These are phyloP conservation scores for Pseudocercospora cruenta DNA, from an alignment of 2,329 filamentous ascomycete genomes.

Conservation along the genomic window DNA sequence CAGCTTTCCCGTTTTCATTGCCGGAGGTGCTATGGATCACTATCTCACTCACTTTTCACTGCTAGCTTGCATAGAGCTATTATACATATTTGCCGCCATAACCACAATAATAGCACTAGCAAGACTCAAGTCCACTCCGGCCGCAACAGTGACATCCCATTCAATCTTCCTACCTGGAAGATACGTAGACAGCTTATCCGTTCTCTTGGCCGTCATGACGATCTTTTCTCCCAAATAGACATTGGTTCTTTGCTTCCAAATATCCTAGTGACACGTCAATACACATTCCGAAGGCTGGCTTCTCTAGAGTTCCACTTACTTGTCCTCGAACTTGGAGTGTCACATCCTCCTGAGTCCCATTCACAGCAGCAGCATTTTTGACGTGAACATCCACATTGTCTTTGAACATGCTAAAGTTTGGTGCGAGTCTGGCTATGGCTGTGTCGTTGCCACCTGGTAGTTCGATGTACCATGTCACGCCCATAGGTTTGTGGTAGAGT, in stretches of 20 bases:
- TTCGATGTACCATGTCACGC: constrained; percentile 29
- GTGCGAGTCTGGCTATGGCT: constrained; percentile 24
- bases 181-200: constrained; percentile 25
- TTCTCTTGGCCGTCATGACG: constrained; percentile 27
- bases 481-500: constrained; percentile 25
- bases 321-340: constrained; percentile 1
- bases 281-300: not conserved
- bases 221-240: constrained; percentile 24
- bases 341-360: not conserved
- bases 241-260: constrained; percentile 7
- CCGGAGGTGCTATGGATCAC: not conserved
- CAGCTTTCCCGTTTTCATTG: not conserved
- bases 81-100: constrained; percentile 16
- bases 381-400: not conserved
- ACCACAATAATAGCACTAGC: constrained; percentile 18
- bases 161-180: constrained; percentile 22
- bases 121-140: constrained; percentile 31
- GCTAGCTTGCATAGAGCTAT: constrained; percentile 6
- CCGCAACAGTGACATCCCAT: constrained; percentile 28
- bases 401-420: constrained; percentile 23
- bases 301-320: not conserved
- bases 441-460: constrained; percentile 16
- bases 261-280: not conserved
- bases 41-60: not conserved
- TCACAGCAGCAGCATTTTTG: not conserved